These are phyloP conservation scores for Trichocomaceae sp. DNA, from an alignment of 2,329 filamentous ascomycete genomes.

Conservation along the genomic window DNA sequence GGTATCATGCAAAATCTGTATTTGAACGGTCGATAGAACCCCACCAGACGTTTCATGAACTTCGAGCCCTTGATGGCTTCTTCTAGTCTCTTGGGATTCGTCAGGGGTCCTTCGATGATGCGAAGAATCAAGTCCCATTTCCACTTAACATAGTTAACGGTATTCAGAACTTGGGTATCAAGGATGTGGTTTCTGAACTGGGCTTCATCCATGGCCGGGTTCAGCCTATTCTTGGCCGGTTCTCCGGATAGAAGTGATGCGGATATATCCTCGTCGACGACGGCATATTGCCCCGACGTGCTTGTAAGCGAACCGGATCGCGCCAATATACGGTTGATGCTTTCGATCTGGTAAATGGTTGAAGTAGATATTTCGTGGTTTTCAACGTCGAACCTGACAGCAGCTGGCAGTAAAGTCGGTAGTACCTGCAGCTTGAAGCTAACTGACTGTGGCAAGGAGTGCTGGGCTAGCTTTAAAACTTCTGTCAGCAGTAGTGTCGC, in stretches of 20 bases:
- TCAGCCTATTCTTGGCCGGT: conserved; percentile 50
- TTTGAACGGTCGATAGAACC: conserved; percentile 95
- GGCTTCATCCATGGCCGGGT: conserved; percentile 57
- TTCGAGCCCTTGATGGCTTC: conserved; percentile 93
- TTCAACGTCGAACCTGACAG: conserved; percentile 64
- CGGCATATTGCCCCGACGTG: conserved; percentile 35
- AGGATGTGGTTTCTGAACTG: conserved; percentile 56
- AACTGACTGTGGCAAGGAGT: conserved; percentile 72
- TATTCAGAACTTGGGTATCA: conserved; percentile 77
- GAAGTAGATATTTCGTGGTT: conserved; percentile 74
- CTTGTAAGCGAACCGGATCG: conserved; percentile 55
- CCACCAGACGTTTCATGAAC: conserved; percentile 89
- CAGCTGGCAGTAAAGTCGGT: conserved; percentile 73
- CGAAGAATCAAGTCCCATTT: conserved; percentile 91
- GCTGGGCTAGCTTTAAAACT: conserved; percentile 80
- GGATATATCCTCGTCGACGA: conserved; percentile 42
- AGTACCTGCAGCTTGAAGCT: conserved; percentile 81
- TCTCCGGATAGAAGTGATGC: conserved; percentile 34
- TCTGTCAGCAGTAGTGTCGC: conserved; percentile 87
- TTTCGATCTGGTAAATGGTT: conserved; percentile 96
- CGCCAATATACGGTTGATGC: conserved; percentile 87
- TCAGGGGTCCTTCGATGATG: conserved; percentile 85
- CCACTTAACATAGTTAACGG: conserved; percentile 91
- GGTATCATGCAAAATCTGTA: conserved; percentile 86
- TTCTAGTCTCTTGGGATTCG: conserved; percentile 83